Base-by-base conservation (phyloP, 139 green algal species). In the Chlamydomonas incerta region DNA sequence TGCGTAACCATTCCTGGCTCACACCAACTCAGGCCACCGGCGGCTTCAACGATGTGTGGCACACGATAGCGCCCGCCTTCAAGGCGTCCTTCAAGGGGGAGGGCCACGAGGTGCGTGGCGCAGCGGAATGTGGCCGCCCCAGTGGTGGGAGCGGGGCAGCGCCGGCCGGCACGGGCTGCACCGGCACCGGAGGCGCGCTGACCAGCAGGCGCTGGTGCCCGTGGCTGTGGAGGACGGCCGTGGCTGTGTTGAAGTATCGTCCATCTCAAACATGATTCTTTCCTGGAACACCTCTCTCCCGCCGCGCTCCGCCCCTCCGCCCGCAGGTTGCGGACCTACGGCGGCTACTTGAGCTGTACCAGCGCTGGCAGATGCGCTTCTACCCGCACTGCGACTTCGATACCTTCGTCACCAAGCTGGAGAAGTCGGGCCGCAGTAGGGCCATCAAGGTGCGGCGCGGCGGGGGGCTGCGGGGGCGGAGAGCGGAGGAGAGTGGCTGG, bases 311-410 rank as follows among this genome's bases (percentile, higher is more conserved):
- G 18, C 62, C 62, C 3, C n/a, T 29, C 10, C 33, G 29, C 20
- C 52, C 8, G 0, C 85, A 94, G 91, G 89, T 92, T 21, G 67
- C 73, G 15, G 91, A 94, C 88, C 81, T 94, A 58, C 83, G 89
- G 29, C 83, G 86, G 0, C 74, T 94, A 66, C 81, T 94, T 24
- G 91, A 93, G 81, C 85, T 93, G 70, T 94, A 92, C 75, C 46
- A 81, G 60, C 89, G 89, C 24, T 94, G 89, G 89, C 89, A 93
- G 74, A 71, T 65, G 26, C 83, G 89, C 20, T 75, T 94, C 57
- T 94, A 93, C 76, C 88, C 88, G 13, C 60, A 91, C 70, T 80
- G 89, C 52, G 65, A 62, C 65, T 93, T 92, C 72, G 87, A 93
- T 76, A 74, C 81, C 31, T 94, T 93, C 72, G 86, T 93, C 23